Evolutionary conservation across 1,284 basidiomycete species (phyloP).

Genomic region (Dichomitus squalens): DNA sequence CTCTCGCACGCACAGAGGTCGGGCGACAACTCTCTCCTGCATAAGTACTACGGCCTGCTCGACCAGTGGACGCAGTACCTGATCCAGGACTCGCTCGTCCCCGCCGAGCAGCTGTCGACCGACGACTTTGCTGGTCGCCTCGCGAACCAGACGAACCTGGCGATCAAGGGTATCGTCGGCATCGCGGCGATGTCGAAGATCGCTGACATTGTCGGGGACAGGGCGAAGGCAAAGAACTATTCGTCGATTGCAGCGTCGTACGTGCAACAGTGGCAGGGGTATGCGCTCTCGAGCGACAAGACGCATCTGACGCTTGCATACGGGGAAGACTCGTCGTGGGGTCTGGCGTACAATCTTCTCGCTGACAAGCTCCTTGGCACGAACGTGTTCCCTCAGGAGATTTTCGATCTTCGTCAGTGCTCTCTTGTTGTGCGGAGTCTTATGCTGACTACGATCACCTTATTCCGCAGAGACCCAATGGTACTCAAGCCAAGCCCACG

Average conservation of each 20-base stretch:
- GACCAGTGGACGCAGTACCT: conserved; percentile 76
- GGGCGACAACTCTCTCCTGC: conserved; percentile 54
- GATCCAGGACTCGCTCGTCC: conserved; percentile 64
- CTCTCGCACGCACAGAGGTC: conserved; percentile 67
- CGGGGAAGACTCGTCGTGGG: conserved; percentile 55
- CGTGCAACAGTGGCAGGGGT: conserved; percentile 54
- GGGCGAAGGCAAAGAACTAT: conserved; percentile 52
- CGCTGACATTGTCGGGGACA: conserved; percentile 51
- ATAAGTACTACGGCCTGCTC: conserved; percentile 54
- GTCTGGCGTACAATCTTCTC: conserved; percentile 66
- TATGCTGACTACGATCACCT: conserved; percentile 1
- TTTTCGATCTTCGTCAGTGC: conserved; percentile 59
- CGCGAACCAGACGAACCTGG: conserved; percentile 77
- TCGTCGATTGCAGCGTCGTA: conserved; percentile 58
- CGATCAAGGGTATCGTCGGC: conserved; percentile 76
- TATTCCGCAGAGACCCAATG: conserved; percentile 54
- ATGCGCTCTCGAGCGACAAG: conserved; percentile 50
- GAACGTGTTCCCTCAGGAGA: conserved; percentile 59
- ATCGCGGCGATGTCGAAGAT: conserved; percentile 71
- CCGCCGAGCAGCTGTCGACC: conserved; percentile 63
- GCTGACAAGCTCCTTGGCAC: conserved; percentile 63
- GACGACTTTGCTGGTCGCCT: conserved; percentile 73
- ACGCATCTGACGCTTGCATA: conserved; percentile 58
- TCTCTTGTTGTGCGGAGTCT: background rate
- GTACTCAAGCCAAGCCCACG: conserved; percentile 55